These are phyloP conservation scores for Diatrype stigma DNA, from an alignment of 2,329 filamentous ascomycete genomes.

Conservation along the genomic window DNA sequence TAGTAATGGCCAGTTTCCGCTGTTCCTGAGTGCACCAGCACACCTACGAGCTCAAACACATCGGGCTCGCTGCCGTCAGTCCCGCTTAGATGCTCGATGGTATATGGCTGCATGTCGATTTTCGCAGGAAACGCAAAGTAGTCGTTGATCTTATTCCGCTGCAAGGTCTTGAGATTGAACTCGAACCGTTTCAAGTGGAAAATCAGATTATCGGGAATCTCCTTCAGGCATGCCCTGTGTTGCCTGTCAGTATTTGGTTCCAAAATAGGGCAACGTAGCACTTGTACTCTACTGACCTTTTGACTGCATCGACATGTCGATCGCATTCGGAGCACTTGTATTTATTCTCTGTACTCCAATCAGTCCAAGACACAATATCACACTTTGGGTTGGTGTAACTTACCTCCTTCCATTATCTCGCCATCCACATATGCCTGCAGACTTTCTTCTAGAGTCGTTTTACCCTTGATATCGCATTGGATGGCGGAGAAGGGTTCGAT, in stretches of 20 bases:
- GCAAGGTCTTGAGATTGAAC: slow-evolving; percentile 71
- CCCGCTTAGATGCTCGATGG: slow-evolving; percentile 75
- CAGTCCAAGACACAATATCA: slow-evolving; percentile 9
- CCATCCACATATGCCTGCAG: slow-evolving; percentile 93
- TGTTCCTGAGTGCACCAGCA: slow-evolving; percentile 88
- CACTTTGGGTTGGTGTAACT: slow-evolving; percentile 18
- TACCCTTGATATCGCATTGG: slow-evolving; percentile 94
- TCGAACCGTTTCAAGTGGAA: slow-evolving; percentile 91
- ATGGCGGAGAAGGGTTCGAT: slow-evolving; percentile 91
- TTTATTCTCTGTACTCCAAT: slow-evolving; percentile 69
- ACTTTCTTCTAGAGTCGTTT: slow-evolving; percentile 77
- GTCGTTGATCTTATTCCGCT: slow-evolving; percentile 92
- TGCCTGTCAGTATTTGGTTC: slow-evolving; percentile 2
- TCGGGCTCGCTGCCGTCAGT: slow-evolving; percentile 59
- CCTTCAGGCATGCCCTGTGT: slow-evolving; percentile 76
- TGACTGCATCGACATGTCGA: slow-evolving; percentile 86
- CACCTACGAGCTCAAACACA: slow-evolving; percentile 87
- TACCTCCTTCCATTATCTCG: slow-evolving; percentile 88
- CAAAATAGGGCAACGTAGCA: not conserved
- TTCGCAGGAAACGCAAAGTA: slow-evolving; percentile 80
- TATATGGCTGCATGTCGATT: slow-evolving; percentile 88
- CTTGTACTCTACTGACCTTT: slow-evolving; percentile 52
- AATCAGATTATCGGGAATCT: slow-evolving; percentile 89
- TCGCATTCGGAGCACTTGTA: slow-evolving; percentile 94
- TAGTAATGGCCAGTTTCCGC: slow-evolving; percentile 97